These are phyloP conservation scores for Priceomyces medius DNA, from an alignment of 805 yeast genomes.

Conservation along the genomic window DNA sequence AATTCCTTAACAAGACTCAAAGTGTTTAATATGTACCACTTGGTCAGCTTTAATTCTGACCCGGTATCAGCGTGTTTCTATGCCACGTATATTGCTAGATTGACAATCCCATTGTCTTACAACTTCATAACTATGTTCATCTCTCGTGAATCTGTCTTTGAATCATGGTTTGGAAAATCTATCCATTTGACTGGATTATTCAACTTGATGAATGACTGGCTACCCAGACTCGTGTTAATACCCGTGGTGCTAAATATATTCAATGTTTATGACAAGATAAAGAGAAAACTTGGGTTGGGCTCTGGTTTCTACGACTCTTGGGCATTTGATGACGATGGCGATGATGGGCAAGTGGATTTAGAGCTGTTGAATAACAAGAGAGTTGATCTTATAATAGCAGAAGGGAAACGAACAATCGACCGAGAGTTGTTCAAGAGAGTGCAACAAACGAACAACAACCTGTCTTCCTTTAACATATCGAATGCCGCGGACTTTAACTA, in stretches of 20 bases:
- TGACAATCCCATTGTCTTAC: conserved; percentile 79
- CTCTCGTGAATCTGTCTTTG: conserved; percentile 54
- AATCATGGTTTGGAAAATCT: conserved; percentile 70
- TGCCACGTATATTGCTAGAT: conserved; percentile 75
- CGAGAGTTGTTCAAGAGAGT: conserved; percentile 32
- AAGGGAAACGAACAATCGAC: conserved; percentile 40
- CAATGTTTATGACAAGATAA: conserved; percentile 64
- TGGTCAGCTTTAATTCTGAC: conserved; percentile 69
- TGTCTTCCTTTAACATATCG: conserved; percentile 21
- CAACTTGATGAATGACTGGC: conserved; percentile 63
- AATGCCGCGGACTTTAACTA: conserved; percentile 28
- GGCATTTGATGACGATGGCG: conserved; percentile 35
- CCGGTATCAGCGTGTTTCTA: conserved; percentile 75
- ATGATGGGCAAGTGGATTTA: conserved; percentile 9
- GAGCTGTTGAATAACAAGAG: conserved; percentile 24
- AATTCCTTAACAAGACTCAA: conserved; percentile 64
- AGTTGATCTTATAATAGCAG: conserved; percentile 37
- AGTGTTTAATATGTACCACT: conserved; percentile 72
- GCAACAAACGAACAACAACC: conserved; percentile 12
- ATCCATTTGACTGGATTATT: conserved; percentile 76
- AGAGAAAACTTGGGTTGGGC: conserved; percentile 36
- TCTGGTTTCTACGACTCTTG: conserved; percentile 39
- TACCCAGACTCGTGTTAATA: conserved; percentile 73
- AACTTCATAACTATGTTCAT: conserved; percentile 70
- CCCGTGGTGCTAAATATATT: conserved; percentile 66